Base-by-base conservation (phyloP, 1,284 basidiomycete species). In the Nidula niveotomentosa region DNA sequence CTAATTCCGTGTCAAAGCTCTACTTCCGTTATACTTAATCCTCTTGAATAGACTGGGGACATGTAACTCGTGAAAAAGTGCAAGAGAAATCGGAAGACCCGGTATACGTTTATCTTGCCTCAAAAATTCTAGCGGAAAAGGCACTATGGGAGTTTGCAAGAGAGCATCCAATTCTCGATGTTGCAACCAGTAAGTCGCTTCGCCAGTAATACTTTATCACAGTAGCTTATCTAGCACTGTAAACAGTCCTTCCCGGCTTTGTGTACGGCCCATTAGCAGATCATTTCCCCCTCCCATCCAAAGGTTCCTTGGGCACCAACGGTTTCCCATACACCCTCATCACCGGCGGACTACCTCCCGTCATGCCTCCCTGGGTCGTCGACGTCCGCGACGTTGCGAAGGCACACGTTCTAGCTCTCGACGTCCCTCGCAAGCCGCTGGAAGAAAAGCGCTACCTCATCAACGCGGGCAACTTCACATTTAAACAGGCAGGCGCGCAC, bases 321-420 rank as follows among this genome's bases (percentile, higher is more conserved):
- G 60, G 54, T 36, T 66, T 66, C 51, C 56, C 70, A 12, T 68
- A 66, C 49, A 54, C 56, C 0, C 58, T 72, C 35, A 60, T 69
- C 49, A 64, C 53, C 7, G 64, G 63, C 6, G 55, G 43, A 12
- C 53, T 60, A 4, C 54, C 61, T 0, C 64, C 60, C 15, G 62
- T 58, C 18, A 52, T 65, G 1, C 62, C 69, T 2, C 60, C 68
- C 12, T 65, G 62, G 55, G 64, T 63, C 55, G 64, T 71, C 53
- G 68, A 76, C 55, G 70, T 73, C 1, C 68, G 69, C n/a, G 75
- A 76, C 51, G 71, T 72, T n/a, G 73, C 72, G 13, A 61, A 57
- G 5, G 71, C 69, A 3, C 72, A 74, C 51, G 63, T 76, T 44
- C 63, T 63, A 6, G 70, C 69, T 36, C 62, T 76, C 39, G 56